phyloP scores from a whole-genome alignment of 2,329 filamentous ascomycete genomes.

The Aotearoamyces nothofagi region DNA sequence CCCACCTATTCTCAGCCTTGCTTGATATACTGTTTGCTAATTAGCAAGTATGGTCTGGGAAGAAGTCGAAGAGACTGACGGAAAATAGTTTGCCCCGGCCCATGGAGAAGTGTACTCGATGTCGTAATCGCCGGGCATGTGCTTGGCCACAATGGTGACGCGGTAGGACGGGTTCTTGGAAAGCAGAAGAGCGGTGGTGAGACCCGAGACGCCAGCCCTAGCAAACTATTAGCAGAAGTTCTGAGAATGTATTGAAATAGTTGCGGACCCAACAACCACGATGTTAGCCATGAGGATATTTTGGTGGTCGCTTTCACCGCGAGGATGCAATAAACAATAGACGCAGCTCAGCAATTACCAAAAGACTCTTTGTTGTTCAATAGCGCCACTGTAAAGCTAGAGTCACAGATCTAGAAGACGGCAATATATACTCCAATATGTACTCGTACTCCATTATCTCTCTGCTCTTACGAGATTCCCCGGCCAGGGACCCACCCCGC shows the following conservation, averaged over 20 bases:
- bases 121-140: slow-evolving; percentile 89
- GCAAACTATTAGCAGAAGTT: slow-evolving; percentile 1
- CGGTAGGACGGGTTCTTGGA: slow-evolving; percentile 37
- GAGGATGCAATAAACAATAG: too few relatives aligned
- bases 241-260: not conserved
- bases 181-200: slow-evolving; percentile 48
- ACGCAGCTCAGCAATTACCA: not conserved
- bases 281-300: slow-evolving; percentile 19
- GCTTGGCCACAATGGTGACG: slow-evolving; percentile 65
- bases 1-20: slow-evolving; percentile 34
- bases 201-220: slow-evolving; percentile 49
- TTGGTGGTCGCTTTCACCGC: too few relatives aligned
- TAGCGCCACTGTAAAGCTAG: too few relatives aligned
- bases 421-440: too few relatives aligned
- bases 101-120: slow-evolving; percentile 83
- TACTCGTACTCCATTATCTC: too few relatives aligned
- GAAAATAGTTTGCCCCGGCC: slow-evolving; percentile 71
- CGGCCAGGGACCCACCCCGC: too few relatives aligned
- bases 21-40: slow-evolving; percentile 27
- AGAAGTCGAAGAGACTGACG: slow-evolving; percentile 31
- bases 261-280: slow-evolving; percentile 22
- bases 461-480: too few relatives aligned
- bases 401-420: too few relatives aligned
- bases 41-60: slow-evolving; percentile 1
- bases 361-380: too few relatives aligned